A percentile compares a stretch with the other conserved stretches of the same genome.
Conservation (phyloP, 106 monocot species). For the Triglochin maritima region DNA sequence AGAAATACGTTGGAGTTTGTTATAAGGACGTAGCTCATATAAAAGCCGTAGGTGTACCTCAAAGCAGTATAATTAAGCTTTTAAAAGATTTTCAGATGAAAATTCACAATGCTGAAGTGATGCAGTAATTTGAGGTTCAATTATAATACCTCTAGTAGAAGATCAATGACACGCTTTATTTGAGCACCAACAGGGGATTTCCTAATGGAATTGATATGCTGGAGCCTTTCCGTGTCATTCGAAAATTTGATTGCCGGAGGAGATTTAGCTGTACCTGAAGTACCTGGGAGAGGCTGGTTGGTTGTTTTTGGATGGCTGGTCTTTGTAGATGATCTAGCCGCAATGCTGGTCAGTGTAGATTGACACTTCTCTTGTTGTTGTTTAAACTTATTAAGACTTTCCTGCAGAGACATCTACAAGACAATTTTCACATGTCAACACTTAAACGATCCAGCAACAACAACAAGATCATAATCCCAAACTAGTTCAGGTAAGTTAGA, state of each 20-base stretch:
- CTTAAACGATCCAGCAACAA: not conserved
- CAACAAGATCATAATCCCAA: too few relatives aligned
- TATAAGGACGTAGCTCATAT: not conserved
- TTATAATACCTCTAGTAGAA: slow-evolving; percentile 51
- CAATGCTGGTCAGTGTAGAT: slow-evolving; percentile 57
- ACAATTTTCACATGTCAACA: not conserved
- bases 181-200: slow-evolving; percentile 88
- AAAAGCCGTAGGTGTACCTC: not conserved
- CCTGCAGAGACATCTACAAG: slow-evolving; percentile 62
- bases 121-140: not conserved
- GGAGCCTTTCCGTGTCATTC: slow-evolving; percentile 86
- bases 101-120: not conserved
- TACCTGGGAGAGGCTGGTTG: not conserved
- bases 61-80: too few relatives aligned
- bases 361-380: slow-evolving; percentile 89
- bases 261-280: slow-evolving; percentile 26
- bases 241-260: slow-evolving; percentile 51
- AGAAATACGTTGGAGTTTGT: not conserved
- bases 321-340: slow-evolving; percentile 28
- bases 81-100: not conserved
- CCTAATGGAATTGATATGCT: slow-evolving; percentile 74
- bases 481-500: too few relatives aligned
- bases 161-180: slow-evolving; percentile 81
- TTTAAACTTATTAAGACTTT: slow-evolving; percentile 73
- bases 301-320: slow-evolving; percentile 20